Evolutionary conservation across 2,329 filamentous ascomycete genomes (phyloP).

Genomic region (Xylariaceae sp.): DNA sequence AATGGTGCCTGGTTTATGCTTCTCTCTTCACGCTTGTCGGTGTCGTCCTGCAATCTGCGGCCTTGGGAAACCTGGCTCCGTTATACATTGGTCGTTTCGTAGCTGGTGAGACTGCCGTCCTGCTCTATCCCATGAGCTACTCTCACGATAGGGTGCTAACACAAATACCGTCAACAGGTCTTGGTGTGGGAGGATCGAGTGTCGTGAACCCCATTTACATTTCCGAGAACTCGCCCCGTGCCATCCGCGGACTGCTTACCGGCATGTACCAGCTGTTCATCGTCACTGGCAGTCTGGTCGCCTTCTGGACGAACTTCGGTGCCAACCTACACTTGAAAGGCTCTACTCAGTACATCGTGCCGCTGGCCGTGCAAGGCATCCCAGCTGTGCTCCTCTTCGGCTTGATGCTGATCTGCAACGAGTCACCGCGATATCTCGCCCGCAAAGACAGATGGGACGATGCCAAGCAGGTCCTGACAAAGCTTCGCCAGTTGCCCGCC

Average conservation of each 20-base stretch:
- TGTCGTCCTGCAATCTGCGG: slow-evolving; percentile 55
- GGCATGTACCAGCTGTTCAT: slow-evolving; percentile 44
- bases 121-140: too few species aligned
- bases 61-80: slow-evolving; percentile 49
- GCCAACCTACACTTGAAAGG: slow-evolving; percentile 34
- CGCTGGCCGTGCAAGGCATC: slow-evolving; percentile 57
- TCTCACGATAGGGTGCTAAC: not conserved
- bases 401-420: slow-evolving; percentile 58
- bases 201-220: slow-evolving; percentile 42
- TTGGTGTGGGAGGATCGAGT: slow-evolving; percentile 41
- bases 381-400: slow-evolving; percentile 54
- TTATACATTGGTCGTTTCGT: slow-evolving; percentile 58
- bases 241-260: slow-evolving; percentile 40
- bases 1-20: slow-evolving; percentile 46
- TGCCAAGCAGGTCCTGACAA: slow-evolving; percentile 47
- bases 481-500: slow-evolving; percentile 49
- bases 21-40: slow-evolving; percentile 52
- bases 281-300: slow-evolving; percentile 39
- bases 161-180: slow-evolving; percentile 20
- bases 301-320: slow-evolving; percentile 49
- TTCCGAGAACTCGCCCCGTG: slow-evolving; percentile 41
- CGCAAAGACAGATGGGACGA: slow-evolving; percentile 61
- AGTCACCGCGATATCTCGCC: slow-evolving; percentile 60
- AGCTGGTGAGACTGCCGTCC: slow-evolving; percentile 33
- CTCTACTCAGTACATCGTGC: slow-evolving; percentile 46